Evolutionary conservation across 768 basidiomycete species (phyloP), one percentile per base, ranked within the genome.

Genomic region (Lentinus tigrinus): DNA sequence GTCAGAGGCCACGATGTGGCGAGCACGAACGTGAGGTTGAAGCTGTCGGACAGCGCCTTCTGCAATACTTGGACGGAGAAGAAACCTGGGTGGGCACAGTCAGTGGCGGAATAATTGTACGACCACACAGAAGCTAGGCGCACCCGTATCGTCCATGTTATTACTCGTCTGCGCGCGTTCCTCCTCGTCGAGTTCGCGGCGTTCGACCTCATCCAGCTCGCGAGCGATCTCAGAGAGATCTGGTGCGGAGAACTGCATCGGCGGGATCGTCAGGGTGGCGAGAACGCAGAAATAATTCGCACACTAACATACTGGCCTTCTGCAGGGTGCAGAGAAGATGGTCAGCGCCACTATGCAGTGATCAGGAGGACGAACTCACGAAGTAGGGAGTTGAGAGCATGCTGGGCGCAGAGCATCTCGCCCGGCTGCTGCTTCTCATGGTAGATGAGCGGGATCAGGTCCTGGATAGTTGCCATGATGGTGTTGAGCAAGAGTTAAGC

Each of bases 61-160:
- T 94, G 91, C 17, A 96, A 70, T 2, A 96, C 95, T 62, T 94
- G 93, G 1, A 96, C 81, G 2, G 94, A 95, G 73, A 97, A 97
- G 71, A 93, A 97, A 1, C 92, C 91, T 93, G 63, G 14, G 14
- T 21, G 38, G 51, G 13, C 23, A 17, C 13, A 28, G 17, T 42
- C 14, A 17, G 37, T 24, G 7, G 27, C 38, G 39, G 19, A 23
- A 16, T 4, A n/a, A n/a, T n/a, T n/a, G 23, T 28, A 24, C 11
- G 2, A 27, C 7, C 16, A 9, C 4, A 39, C 5, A 27, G 2
- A 21, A 14, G n/a, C 17, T 26, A 16, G 2, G 38, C 66, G 34
- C 60, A 85, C 93, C 94, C 26, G 92, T 93, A 70, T 95, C 94
- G 64, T 97, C 94, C 89, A 95, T 92, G 68, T 97, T 97, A 58